Base-by-base conservation (phyloP, 164 flowering plant genomes). In the Sedum album region DNA sequence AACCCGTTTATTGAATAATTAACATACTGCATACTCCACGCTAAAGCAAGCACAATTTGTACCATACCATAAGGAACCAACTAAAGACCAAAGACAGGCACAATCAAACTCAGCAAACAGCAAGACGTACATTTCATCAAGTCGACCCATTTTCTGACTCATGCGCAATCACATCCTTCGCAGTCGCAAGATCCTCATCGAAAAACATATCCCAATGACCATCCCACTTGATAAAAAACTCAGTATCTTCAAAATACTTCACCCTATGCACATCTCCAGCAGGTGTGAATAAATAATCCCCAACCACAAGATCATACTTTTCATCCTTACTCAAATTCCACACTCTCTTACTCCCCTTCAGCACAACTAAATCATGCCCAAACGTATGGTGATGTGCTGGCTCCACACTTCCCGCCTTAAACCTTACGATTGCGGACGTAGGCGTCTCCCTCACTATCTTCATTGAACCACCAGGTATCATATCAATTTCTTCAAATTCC, bases 211-310 rank as follows among this genome's bases (percentile, higher is more conserved):
- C 96, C 96, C 98, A 90, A 1, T 82, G 69, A 14, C 97, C 98
- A 76, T 93, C 98, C 98, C 98, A 90, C 73, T 83, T 84, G 65
- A 93, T 88, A 73, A 93, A 93, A 66, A 91, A 93, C 83, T 93
- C 98, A 0, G 97, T 89, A 66, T 91, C 98, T 65, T 88, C 96
- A 51, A 76, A 73, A 69, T 91, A 93, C 82, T 84, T 84, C 69
- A 93, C 98, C 49, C 97, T 71, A 68, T 89, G 98, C 69, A 91
- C 88, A 78, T 93, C 98, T 13, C 87, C 86, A 0, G 88, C 90
- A 3, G 97, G 94, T 0, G 97, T 93, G 67, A 85, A 91, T 79
- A 93, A 55, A 66, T 76, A 93, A 76, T 93, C 98, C 14, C 96
- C 98, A 48, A 71, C 86, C 1, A 41, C 77, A 75, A 93, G 65